These are phyloP conservation scores for Pichia sp. DNA, from an alignment of 1,139 yeast genomes.

Conservation along the genomic window DNA sequence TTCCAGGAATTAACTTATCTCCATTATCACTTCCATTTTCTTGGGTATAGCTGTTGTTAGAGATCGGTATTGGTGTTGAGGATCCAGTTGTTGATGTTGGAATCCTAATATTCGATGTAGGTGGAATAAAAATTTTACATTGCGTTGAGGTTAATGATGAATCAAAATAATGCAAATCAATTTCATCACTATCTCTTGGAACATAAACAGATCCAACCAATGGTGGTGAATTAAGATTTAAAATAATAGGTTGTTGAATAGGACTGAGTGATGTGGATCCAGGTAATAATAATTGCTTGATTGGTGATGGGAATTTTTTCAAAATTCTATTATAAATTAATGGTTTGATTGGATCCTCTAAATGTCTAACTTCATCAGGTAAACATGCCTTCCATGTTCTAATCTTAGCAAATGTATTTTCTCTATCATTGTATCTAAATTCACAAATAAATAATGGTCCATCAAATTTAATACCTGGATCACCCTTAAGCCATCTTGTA, in stretches of 20 bases:
- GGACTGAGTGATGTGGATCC: conserved; percentile 68
- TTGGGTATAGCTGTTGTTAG: neutral
- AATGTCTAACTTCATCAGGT: conserved; percentile 90
- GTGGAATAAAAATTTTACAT: conserved; percentile 27
- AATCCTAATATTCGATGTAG: conserved; percentile 23
- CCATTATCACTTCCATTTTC: neutral
- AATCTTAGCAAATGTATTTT: conserved; percentile 85
- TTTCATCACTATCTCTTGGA: conserved; percentile 67
- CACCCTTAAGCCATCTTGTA: conserved; percentile 91
- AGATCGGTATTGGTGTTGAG: neutral
- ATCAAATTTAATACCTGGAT: conserved; percentile 72
- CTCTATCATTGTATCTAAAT: conserved; percentile 85
- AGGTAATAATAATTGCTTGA: conserved; percentile 66
- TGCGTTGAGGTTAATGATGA: conserved; percentile 21
- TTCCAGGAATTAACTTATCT: conserved; percentile 10
- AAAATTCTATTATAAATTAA: conserved; percentile 55
- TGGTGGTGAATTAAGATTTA: conserved; percentile 85
- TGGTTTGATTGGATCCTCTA: conserved; percentile 74
- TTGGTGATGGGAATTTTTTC: conserved; percentile 75
- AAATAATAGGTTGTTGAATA: conserved; percentile 76
- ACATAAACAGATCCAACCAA: conserved; percentile 82
- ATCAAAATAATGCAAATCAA: conserved; percentile 71
- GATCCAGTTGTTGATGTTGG: conserved; percentile 26
- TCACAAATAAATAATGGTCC: conserved; percentile 93
- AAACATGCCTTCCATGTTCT: conserved; percentile 98